Conservation (phyloP, 2,329 filamentous ascomycete species). For the Fusarium goolgardi region DNA sequence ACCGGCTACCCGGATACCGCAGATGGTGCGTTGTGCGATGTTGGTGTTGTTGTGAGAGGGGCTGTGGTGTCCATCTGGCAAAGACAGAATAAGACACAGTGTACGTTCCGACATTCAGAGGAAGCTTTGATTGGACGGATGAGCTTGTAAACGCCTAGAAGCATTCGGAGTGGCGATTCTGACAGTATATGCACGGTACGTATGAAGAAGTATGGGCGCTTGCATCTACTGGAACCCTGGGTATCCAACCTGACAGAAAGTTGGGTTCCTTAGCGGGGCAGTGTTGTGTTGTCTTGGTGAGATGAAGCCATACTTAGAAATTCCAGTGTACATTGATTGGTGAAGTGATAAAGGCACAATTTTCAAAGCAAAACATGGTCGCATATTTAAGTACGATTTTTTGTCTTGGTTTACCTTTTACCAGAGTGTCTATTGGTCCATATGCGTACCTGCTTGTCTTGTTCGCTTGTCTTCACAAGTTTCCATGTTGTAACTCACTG, state of each 20-base stretch:
- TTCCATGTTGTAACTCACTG: conserved; percentile 19
- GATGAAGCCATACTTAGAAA: conserved; percentile 13
- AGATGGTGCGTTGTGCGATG: conserved; percentile 24
- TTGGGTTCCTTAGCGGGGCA: conserved; percentile 19
- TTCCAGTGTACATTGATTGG: background rate
- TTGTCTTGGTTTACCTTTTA: background rate
- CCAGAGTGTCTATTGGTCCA: background rate
- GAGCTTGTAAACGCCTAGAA: background rate
- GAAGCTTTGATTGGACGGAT: conserved; percentile 20
- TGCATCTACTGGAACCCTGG: conserved; percentile 14
- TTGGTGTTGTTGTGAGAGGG: conserved; percentile 32
- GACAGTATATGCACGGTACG: conserved; percentile 29
- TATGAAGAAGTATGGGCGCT: background rate
- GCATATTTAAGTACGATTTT: background rate
- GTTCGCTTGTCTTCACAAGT: background rate
- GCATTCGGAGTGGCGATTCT: conserved; percentile 3
- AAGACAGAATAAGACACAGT: conserved; percentile 23
- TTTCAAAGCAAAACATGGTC: background rate
- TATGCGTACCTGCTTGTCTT: background rate
- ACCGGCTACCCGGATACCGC: conserved; percentile 14
- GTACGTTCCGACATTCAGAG: background rate
- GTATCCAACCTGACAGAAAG: conserved; percentile 1
- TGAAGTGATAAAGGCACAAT: background rate
- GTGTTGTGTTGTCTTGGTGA: conserved; percentile 9
- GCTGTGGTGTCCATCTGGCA: conserved; percentile 22